Conservation (phyloP, 2,329 filamentous ascomycete genomes). For the Ustulina deusta region DNA sequence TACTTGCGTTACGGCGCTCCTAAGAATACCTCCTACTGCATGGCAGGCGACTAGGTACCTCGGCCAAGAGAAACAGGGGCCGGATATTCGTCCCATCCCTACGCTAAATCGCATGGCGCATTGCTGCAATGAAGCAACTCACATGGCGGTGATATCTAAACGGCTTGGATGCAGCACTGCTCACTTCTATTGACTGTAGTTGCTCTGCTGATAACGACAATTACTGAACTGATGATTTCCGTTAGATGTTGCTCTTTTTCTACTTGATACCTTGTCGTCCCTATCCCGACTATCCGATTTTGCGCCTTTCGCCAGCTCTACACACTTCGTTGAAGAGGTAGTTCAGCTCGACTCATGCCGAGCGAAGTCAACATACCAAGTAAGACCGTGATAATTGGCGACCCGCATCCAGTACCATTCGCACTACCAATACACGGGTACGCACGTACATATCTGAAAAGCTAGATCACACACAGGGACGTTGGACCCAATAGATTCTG, state of each 20-base stretch:
- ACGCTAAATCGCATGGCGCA: conserved; percentile 11
- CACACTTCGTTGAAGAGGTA: not conserved
- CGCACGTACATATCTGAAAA: conserved; percentile 44
- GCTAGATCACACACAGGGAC: conserved; percentile 45
- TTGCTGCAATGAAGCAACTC: conserved; percentile 15
- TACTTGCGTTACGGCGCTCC: conserved; percentile 44
- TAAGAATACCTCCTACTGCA: conserved; percentile 28
- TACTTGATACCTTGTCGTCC: not conserved
- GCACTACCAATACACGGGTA: conserved; percentile 45
- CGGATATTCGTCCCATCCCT: conserved; percentile 21
- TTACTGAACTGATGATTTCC: conserved; percentile 27
- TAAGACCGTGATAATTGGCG: conserved; percentile 20
- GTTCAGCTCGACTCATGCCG: conserved; percentile 14
- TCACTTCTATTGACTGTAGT: conserved; percentile 7
- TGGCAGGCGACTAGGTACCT: conserved; percentile 28
- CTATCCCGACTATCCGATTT: not conserved
- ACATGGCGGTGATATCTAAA: conserved; percentile 3
- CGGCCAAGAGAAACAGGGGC: conserved; percentile 9
- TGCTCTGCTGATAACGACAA: not conserved
- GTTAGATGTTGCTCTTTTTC: conserved; percentile 11
- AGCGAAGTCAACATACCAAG: conserved; percentile 9
- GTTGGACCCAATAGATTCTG: conserved; percentile 45
- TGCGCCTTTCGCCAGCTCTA: not conserved
- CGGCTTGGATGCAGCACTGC: not conserved
- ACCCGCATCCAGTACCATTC: conserved; percentile 38